Conservation (phyloP, 108 stramenopile species). For the Pseudonitzschia multistriata region DNA sequence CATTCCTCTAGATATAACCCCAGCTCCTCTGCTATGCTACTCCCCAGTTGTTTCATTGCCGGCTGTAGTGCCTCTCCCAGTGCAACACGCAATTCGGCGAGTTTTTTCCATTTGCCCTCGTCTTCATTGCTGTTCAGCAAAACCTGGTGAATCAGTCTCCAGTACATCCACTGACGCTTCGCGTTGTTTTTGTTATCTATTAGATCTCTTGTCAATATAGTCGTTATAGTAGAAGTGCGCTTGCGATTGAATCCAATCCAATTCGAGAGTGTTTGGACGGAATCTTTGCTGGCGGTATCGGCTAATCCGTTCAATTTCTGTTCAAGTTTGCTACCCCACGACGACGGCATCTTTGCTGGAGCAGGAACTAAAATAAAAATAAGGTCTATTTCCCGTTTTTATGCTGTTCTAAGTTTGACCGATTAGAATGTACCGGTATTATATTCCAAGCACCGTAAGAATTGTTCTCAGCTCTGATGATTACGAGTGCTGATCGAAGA, state of each 20-base stretch:
- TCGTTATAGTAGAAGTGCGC: constrained; percentile 27
- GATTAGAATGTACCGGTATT: no score
- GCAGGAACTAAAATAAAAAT: background rate
- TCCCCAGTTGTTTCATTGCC: constrained; percentile 16
- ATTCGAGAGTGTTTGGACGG: constrained; percentile 50
- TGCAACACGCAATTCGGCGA: constrained; percentile 41
- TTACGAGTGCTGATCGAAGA: no score
- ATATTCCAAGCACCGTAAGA: no score
- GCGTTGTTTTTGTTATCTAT: constrained; percentile 6
- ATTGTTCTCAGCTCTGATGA: no score
- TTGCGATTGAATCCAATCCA: constrained; percentile 63
- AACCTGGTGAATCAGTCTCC: constrained; percentile 47
- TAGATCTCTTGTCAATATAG: constrained; percentile 11
- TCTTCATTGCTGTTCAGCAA: constrained; percentile 29
- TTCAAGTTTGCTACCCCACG: constrained; percentile 48
- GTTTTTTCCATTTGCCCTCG: constrained; percentile 39
- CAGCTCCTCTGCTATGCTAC: constrained; percentile 11
- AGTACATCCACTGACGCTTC: constrained; percentile 41
- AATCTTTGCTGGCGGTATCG: constrained; percentile 49
- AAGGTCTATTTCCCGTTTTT: no score
- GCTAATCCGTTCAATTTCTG: constrained; percentile 38
- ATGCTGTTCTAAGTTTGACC: no score
- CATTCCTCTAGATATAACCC: constrained; percentile 42
- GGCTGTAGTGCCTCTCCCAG: constrained; percentile 58
- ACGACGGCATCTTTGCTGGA: constrained; percentile 16